Evolutionary conservation across 768 basidiomycete species (phyloP).

Genomic region (Candolleomyces efflorescens): DNA sequence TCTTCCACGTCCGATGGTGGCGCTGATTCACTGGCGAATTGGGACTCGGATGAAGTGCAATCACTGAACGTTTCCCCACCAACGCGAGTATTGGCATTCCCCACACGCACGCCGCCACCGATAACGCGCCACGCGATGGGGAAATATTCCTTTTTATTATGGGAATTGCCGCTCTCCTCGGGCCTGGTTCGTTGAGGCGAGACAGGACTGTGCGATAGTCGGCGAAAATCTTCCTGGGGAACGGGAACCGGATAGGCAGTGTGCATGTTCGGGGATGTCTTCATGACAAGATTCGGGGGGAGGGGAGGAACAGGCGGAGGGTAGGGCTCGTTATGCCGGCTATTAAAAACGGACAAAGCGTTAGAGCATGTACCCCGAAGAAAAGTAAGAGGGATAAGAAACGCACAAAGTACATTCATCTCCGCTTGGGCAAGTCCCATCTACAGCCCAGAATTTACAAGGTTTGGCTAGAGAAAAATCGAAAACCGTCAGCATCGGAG

Average conservation of each 20-base stretch:
- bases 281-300: conserved; percentile 8
- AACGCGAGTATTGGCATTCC: conserved; percentile 21
- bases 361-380: not conserved
- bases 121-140: conserved; percentile 76
- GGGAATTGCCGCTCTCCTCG: conserved; percentile 30
- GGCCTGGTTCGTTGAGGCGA: not conserved
- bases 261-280: not conserved
- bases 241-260: not conserved
- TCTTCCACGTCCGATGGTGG: too few species aligned
- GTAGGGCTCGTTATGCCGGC: conserved; percentile 40
- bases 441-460: conserved; percentile 50
- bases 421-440: conserved; percentile 48
- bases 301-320: conserved; percentile 1
- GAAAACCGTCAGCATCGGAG: not conserved
- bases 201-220: conserved; percentile 1
- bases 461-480: conserved; percentile 45
- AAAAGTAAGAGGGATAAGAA: not conserved
- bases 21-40: not conserved
- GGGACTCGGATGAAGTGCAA: not conserved
- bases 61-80: not conserved
- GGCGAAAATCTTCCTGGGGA: not conserved
- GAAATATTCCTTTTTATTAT: conserved; percentile 44
- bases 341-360: conserved; percentile 16
- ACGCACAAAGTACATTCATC: conserved; percentile 58
- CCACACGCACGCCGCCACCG: conserved; percentile 70